These are phyloP conservation scores for Acorus gramineus DNA, from an alignment of 106 monocot species.

Conservation along the genomic window DNA sequence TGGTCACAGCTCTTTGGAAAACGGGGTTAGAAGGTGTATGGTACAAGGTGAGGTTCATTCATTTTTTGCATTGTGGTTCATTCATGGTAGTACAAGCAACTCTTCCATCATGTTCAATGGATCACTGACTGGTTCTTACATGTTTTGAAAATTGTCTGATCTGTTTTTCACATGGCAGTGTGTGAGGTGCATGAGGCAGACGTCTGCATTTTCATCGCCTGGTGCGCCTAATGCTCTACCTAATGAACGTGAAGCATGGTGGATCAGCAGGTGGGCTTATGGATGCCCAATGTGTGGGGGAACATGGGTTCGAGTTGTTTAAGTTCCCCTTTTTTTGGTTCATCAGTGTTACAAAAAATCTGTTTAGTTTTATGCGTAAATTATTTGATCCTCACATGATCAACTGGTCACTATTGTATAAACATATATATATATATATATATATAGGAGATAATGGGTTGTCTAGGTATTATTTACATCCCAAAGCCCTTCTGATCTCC, in stretches of 20 bases:
- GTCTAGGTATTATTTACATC: too few relatives aligned
- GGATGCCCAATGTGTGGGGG: slow-evolving; percentile 97
- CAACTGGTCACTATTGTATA: too few relatives aligned
- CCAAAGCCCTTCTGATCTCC: too few relatives aligned
- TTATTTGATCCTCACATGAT: too few relatives aligned
- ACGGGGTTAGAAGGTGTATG: slow-evolving; percentile 86
- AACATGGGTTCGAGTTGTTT: slow-evolving; percentile 83
- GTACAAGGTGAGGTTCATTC: slow-evolving; percentile 66
- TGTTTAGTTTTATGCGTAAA: too few relatives aligned
- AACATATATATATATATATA: too few relatives aligned
- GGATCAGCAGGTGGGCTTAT: slow-evolving; percentile 81
- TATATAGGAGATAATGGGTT: too few relatives aligned
- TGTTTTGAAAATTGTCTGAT: neutral
- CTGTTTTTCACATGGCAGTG: slow-evolving; percentile 26
- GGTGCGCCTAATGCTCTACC: slow-evolving; percentile 17
- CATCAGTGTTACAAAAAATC: too few relatives aligned
- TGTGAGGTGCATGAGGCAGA: slow-evolving; percentile 76
- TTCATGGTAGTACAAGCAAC: too few relatives aligned
- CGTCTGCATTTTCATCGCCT: slow-evolving; percentile 56
- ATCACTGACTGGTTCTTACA: neutral
- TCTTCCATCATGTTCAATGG: too few relatives aligned
- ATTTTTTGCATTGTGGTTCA: neutral
- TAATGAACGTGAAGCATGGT: slow-evolving; percentile 81
- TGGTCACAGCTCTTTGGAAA: slow-evolving; percentile 85
- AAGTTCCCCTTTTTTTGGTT: neutral